Evolutionary conservation across 1,284 basidiomycete genomes (phyloP).

Genomic region (Cryptococcus sp.): DNA sequence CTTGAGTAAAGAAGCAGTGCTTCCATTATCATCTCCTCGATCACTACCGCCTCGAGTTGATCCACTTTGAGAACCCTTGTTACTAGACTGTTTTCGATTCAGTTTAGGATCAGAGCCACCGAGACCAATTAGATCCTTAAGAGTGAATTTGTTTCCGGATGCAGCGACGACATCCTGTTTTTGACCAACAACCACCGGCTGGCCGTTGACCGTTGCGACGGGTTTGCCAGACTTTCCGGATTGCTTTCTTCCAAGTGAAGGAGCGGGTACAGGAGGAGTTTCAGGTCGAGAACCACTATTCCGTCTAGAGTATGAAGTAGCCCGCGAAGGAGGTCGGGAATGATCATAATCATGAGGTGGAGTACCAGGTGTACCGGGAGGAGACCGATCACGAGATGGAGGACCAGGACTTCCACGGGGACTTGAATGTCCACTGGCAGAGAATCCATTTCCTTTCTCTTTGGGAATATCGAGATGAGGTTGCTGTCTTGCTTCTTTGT

Average conservation of each 20-base stretch:
- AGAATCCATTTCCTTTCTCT: constrained; percentile 6
- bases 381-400: constrained; percentile 22
- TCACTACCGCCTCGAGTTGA: constrained; percentile 42
- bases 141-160: constrained; percentile 65
- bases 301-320: constrained; percentile 32
- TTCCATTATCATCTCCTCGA: constrained; percentile 37
- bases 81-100: constrained; percentile 60
- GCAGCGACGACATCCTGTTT: constrained; percentile 44
- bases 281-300: constrained; percentile 15
- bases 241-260: constrained; percentile 16
- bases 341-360: constrained; percentile 32
- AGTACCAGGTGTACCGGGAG: constrained; percentile 34
- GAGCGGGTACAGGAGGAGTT: constrained; percentile 10
- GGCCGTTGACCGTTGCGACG: constrained; percentile 14
- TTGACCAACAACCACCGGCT: constrained; percentile 19
- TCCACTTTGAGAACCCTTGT: constrained; percentile 50
- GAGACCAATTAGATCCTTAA: constrained; percentile 69
- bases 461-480: constrained; percentile 18
- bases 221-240: constrained; percentile 28
- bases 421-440: constrained; percentile 9
- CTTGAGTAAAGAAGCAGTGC: constrained; percentile 58
- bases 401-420: constrained; percentile 15
- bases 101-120: constrained; percentile 60
- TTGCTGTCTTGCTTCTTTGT: constrained; percentile 19
- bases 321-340: constrained; percentile 33